Evolutionary conservation across 2,329 filamentous ascomycete genomes (phyloP).

Genomic region (Cladophialophora carrionii): DNA sequence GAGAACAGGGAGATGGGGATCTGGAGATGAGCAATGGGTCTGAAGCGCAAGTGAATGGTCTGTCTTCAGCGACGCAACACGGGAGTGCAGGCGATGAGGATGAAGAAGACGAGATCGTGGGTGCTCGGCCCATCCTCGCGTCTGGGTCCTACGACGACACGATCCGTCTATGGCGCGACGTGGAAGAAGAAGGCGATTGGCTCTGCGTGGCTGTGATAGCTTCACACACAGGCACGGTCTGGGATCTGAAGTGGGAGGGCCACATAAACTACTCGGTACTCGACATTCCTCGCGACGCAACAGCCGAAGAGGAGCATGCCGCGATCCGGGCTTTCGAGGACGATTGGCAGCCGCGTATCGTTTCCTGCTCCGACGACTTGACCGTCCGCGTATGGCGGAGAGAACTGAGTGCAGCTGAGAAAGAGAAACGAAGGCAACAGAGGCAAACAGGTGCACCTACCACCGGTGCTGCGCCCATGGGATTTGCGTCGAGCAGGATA

Average conservation of each 20-base stretch:
- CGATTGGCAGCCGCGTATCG: slow-evolving; percentile 58
- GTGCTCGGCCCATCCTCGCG: slow-evolving; percentile 68
- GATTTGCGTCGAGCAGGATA: slow-evolving; percentile 50
- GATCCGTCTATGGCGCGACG: slow-evolving; percentile 73
- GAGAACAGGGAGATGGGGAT: slow-evolving; percentile 19
- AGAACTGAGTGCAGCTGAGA: slow-evolving; percentile 58
- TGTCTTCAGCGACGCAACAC: not conserved
- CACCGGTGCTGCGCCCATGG: slow-evolving; percentile 27
- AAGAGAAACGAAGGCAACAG: slow-evolving; percentile 39
- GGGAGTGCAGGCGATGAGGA: slow-evolving; percentile 10
- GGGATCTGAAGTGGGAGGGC: slow-evolving; percentile 73
- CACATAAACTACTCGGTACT: slow-evolving; percentile 31
- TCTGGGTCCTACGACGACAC: slow-evolving; percentile 95
- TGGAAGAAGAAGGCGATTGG: slow-evolving; percentile 88
- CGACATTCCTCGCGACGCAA: slow-evolving; percentile 12
- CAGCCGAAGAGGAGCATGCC: slow-evolving; percentile 14
- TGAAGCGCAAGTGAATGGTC: slow-evolving; percentile 7
- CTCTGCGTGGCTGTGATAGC: slow-evolving; percentile 80
- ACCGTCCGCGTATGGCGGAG: slow-evolving; percentile 80
- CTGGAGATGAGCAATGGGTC: slow-evolving; percentile 23
- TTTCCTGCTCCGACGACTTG: slow-evolving; percentile 83
- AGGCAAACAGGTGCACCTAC: not conserved
- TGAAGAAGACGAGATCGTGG: slow-evolving; percentile 31
- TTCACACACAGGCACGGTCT: slow-evolving; percentile 84
- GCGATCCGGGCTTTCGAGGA: slow-evolving; percentile 40